Conservation (phyloP, 202 grass and related monocot genomes). For the Zoysia matrella region DNA sequence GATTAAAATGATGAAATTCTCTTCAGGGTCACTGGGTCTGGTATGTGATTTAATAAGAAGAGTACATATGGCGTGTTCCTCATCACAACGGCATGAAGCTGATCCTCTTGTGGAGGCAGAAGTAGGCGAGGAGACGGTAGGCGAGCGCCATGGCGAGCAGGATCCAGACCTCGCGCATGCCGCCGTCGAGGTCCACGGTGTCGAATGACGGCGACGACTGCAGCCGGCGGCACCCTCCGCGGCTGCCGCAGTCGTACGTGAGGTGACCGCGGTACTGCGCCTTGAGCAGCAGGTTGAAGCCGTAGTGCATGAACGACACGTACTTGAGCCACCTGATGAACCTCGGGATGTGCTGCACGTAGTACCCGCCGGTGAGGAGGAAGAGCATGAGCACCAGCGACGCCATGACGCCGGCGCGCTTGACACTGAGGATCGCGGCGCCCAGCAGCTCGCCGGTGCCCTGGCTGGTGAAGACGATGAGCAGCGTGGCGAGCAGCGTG, state of each 20-base stretch:
- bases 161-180: constrained; percentile 68
- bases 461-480: constrained; percentile 94
- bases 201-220: constrained; percentile 86
- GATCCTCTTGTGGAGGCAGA: constrained; percentile 75
- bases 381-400: constrained; percentile 94
- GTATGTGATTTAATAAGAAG: too few relatives aligned
- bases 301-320: constrained; percentile 93
- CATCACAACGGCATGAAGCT: constrained; percentile 58
- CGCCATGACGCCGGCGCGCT: constrained; percentile 73
- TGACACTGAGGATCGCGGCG: constrained; percentile 79
- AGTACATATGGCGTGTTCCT: neutral
- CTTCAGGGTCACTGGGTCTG: too few relatives aligned
- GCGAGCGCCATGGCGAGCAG: constrained; percentile 82
- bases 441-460: constrained; percentile 86
- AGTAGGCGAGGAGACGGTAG: constrained; percentile 77
- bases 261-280: constrained; percentile 85
- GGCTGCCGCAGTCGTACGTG: constrained; percentile 66
- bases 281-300: constrained; percentile 86
- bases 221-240: constrained; percentile 58
- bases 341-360: constrained; percentile 81
- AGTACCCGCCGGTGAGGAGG: constrained; percentile 93
- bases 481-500: constrained; percentile 70
- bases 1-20: neutral
- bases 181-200: constrained; percentile 70
- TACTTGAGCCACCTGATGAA: constrained; percentile 93